Conservation (phyloP, 2,329 filamentous ascomycete genomes). For the Cladosporium velox region DNA sequence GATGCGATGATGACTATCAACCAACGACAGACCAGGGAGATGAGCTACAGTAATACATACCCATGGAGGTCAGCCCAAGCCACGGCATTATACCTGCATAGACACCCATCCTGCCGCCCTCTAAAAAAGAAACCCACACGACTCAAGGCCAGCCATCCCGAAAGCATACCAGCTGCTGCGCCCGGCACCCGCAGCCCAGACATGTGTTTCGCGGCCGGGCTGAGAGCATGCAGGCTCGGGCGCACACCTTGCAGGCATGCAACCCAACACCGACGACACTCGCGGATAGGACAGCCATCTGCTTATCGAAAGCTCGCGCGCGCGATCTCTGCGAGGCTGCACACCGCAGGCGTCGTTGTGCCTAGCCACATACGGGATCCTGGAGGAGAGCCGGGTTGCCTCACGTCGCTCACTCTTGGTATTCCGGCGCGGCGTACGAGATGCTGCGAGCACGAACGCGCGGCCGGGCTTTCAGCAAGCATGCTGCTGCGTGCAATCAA, state of each 20-base stretch:
- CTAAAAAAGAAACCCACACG: conserved; percentile 7
- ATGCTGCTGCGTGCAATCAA: background rate
- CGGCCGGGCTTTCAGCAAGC: background rate
- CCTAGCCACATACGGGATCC: conserved; percentile 6
- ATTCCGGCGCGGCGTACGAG: conserved; percentile 16
- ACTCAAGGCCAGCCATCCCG: conserved; percentile 15
- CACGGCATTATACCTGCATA: conserved; percentile 9
- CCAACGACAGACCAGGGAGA: background rate
- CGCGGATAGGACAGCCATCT: background rate
- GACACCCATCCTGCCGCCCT: conserved; percentile 2
- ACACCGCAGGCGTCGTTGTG: conserved; percentile 1
- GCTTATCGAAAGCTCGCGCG: conserved; percentile 8
- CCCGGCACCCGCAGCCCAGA: conserved; percentile 16
- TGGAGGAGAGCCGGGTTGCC: conserved; percentile 15
- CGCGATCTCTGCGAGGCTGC: background rate
- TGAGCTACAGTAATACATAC: conserved; percentile 16
- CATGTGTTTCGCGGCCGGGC: conserved; percentile 16
- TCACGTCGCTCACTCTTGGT: conserved; percentile 16
- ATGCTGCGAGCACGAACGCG: conserved; percentile 7
- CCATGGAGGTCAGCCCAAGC: conserved; percentile 14
- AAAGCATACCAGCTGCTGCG: conserved; percentile 19
- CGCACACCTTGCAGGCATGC: background rate
- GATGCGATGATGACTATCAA: background rate
- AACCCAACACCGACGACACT: background rate
- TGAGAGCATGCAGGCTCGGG: background rate